Evolutionary conservation across 306 rosid species (phyloP), one percentile per base, ranked within the genome.

Genomic region (Cicer judaicum): DNA sequence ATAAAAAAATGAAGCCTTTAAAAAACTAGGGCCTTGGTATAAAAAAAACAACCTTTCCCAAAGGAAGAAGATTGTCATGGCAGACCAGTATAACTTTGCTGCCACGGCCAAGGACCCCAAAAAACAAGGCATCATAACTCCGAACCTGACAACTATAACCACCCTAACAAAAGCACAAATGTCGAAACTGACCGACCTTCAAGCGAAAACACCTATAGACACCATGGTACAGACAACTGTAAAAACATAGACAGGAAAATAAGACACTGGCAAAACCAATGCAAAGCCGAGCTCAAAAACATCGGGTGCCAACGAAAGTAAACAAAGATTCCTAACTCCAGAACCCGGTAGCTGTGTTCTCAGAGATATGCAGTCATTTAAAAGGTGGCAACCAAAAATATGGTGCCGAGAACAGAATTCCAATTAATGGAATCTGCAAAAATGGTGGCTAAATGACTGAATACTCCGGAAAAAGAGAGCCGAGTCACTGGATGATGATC

Each of bases 41-140:
- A 21, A n/a, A 88, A 90, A 90, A 85, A 87, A 82, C 85, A 85
- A 84, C 21, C 89, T 73, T 79, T 85, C 72, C 10, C 7, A 8
- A 52, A 16, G 64, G 72, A 70, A 78, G 66, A 78, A 82, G 88
- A 71, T 74, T 82, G 91, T 86, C 86, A 68, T 83, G 96, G 92
- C 96, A 90, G 90, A 84, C 83, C 36, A 76, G 83, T 77, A 84
- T 68, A 78, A 87, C 83, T 69, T 8, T 7, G 91, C 95, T 85
- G 92, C 96, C 98, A 85, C 3, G 54, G 89, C 99, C 99, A 83
- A 93, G 81, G 82, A 86, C 91, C 91, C 75, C n/a, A 11, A 50
- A 73, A 46, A 46, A 74, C 83, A 83, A 86, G 92, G 89, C 96
- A 72, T 80, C 96, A 84, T 57, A 81, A 74, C 71, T 61, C 73